A percentile compares a stretch with the other conserved stretches of the same genome.
These are phyloP conservation scores for Leptomonas pyrrhocoris DNA, from an alignment of 208 protist genomes.

Conservation along the genomic window DNA sequence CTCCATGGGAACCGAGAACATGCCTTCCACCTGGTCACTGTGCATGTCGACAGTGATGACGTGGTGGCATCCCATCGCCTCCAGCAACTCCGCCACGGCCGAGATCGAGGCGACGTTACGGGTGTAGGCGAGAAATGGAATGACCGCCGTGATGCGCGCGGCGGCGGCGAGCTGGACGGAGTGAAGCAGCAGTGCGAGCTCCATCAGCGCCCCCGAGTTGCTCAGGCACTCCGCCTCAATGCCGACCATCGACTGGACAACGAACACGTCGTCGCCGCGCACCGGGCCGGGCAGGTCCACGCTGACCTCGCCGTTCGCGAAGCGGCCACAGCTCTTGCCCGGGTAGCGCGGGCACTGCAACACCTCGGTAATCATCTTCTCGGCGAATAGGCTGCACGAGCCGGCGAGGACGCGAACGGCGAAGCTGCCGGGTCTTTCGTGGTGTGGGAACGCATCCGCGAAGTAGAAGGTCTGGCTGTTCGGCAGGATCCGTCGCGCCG, in stretches of 20 bases:
- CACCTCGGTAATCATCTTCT: constrained; percentile 85
- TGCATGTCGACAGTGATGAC: constrained; percentile 94
- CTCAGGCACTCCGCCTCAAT: constrained; percentile 85
- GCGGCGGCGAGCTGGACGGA: constrained; percentile 79
- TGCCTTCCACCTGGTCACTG: constrained; percentile 92
- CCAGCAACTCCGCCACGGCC: constrained; percentile 90
- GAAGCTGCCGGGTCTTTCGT: constrained; percentile 68
- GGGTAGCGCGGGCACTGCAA: constrained; percentile 62
- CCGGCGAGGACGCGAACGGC: constrained; percentile 77
- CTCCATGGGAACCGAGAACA: constrained; percentile 94
- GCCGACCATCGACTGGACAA: constrained; percentile 91
- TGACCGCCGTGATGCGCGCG: constrained; percentile 90
- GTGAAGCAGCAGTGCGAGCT: constrained; percentile 90
- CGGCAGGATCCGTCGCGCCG: constrained; percentile 68
- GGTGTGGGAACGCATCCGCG: constrained; percentile 56
- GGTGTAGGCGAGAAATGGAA: constrained; percentile 94
- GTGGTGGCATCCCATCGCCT: constrained; percentile 88
- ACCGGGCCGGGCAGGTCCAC: constrained; percentile 88
- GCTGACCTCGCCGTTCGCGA: constrained; percentile 85
- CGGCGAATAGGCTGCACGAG: constrained; percentile 51
- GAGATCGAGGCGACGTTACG: constrained; percentile 93
- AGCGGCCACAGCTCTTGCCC: constrained; percentile 61
- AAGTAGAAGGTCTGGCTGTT: constrained; percentile 85
- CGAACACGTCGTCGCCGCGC: constrained; percentile 95
- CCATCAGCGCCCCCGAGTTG: constrained; percentile 89